Base-by-base conservation (phyloP, 1,284 basidiomycete genomes). In the Cutaneotrichosporon dermatis region DNA sequence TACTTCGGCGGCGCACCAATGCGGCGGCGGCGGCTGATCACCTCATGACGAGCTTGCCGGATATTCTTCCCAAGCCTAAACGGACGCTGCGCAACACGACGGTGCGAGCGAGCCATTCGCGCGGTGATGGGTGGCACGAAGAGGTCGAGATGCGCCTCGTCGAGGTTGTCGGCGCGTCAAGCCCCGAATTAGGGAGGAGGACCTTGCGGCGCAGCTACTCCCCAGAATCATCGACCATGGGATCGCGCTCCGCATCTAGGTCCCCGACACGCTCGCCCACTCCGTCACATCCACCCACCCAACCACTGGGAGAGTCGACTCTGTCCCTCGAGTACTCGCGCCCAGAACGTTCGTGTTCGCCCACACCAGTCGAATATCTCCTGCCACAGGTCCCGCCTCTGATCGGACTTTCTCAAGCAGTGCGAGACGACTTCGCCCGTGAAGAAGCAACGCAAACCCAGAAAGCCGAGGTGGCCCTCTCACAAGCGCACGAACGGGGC, bases 281-380 rank as follows among this genome's bases (percentile, higher is more conserved):
- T 11, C 44, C 43, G 2, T 45, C 35, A 2, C 52, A 16, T 6
- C 15, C 15, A 13, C 55, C 41, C 48, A 76, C 75, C n/a, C 73
- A 75, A 51, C 70, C 73, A 4, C 51, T 75, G 15, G 72, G 71
- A n/a, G 64, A 66, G 35, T 74, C 73, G 2, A 41, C 51, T 1
- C 62, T 76, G 1, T 71, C 69, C 1, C 48, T 50, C 4, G 46
- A 62, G 52, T 76, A 68, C 34, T 44, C 57, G 1, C 64, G 67
- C 13, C 57, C 62, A 1, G 51, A 53, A 2, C 57, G 58, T 1
- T 34, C 57, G 6, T 52, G 46, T 33, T 41, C 54, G 10, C 49
- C 53, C 40, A 44, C 40, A 12, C 44, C 54, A 35, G 51, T 51
- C 3, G 15, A 50, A 25, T 25, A 25, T 3, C 49, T 60, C 6